These are phyloP conservation scores for Penicillium odoratum DNA, from an alignment of 495 filamentous ascomycete genomes.

Conservation along the genomic window DNA sequence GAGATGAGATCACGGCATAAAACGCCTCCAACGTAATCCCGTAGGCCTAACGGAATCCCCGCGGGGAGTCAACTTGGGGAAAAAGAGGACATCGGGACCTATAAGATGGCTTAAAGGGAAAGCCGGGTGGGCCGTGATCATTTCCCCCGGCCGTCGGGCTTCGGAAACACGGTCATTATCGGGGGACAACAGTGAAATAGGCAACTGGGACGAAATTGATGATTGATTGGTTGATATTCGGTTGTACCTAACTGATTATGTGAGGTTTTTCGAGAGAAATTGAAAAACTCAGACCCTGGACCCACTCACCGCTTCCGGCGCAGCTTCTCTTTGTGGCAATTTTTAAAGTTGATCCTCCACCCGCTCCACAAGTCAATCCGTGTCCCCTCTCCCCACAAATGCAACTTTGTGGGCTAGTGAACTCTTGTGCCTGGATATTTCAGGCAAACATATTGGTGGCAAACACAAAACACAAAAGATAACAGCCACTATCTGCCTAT, in stretches of 20 bases:
- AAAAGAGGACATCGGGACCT: background rate
- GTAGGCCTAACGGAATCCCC: background rate
- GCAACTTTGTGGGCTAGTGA: background rate
- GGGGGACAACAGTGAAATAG: conserved; percentile 3
- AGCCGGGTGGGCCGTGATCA: conserved; percentile 1
- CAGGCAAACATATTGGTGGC: no score
- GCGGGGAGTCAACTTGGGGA: background rate
- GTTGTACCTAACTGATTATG: background rate
- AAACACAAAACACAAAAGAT: no score
- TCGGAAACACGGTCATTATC: background rate
- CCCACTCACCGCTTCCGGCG: conserved; percentile 8
- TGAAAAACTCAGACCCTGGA: conserved; percentile 15
- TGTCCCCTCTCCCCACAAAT: background rate
- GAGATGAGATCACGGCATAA: background rate
- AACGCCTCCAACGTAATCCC: conserved; percentile 5
- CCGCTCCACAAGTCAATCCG: conserved; percentile 1
- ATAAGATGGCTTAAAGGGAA: background rate
- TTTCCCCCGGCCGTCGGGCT: background rate
- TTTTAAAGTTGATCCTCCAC: conserved; percentile 13
- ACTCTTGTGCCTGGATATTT: background rate
- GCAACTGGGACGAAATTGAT: conserved; percentile 21
- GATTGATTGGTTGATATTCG: conserved; percentile 4
- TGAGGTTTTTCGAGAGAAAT: background rate
- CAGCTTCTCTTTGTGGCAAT: conserved; percentile 13
- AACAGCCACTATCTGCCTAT: no score